phyloP scores from a whole-genome alignment of 177 flowering plant genomes.

The Vitis hybrid region DNA sequence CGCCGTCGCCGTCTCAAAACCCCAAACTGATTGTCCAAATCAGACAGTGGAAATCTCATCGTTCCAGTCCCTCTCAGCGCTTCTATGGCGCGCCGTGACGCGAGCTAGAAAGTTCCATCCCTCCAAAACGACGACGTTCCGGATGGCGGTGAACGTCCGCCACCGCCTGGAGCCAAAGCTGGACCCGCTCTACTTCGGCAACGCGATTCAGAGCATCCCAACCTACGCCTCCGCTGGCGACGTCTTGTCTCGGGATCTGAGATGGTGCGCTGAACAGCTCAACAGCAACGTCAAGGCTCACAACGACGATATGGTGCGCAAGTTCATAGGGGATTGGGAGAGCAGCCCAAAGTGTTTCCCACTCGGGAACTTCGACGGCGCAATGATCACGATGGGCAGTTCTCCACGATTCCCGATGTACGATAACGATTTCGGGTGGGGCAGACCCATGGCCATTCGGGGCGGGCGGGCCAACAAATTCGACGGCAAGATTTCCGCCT shows the following conservation, averaged over 20 bases:
- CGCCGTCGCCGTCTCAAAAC: conserved; percentile 10
- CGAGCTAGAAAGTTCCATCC: conserved; percentile 52
- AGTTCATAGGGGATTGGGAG: conserved; percentile 48
- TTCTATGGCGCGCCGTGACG: conserved; percentile 63
- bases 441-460: conserved; percentile 58
- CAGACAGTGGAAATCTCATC: conserved; percentile 54
- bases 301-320: conserved; percentile 37
- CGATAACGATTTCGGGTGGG: conserved; percentile 78
- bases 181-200: conserved; percentile 65
- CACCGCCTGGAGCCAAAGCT: conserved; percentile 56
- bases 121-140: conserved; percentile 53
- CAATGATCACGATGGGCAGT: conserved; percentile 60
- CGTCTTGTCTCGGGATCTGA: conserved; percentile 37
- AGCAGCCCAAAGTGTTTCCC: conserved; percentile 46
- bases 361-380: conserved; percentile 57
- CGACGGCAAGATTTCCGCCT: conserved; percentile 68
- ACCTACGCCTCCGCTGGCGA: conserved; percentile 53
- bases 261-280: conserved; percentile 70
- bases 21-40: conserved; percentile 5
- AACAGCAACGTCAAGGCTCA: conserved; percentile 43
- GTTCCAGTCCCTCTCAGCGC: conserved; percentile 62
- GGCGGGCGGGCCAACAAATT: conserved; percentile 69
- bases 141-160: conserved; percentile 68
- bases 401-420: conserved; percentile 78
- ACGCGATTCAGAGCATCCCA: conserved; percentile 65